Evolutionary conservation across 2,329 filamentous ascomycete species (phyloP).

Genomic region (Colletotrichum sp.): DNA sequence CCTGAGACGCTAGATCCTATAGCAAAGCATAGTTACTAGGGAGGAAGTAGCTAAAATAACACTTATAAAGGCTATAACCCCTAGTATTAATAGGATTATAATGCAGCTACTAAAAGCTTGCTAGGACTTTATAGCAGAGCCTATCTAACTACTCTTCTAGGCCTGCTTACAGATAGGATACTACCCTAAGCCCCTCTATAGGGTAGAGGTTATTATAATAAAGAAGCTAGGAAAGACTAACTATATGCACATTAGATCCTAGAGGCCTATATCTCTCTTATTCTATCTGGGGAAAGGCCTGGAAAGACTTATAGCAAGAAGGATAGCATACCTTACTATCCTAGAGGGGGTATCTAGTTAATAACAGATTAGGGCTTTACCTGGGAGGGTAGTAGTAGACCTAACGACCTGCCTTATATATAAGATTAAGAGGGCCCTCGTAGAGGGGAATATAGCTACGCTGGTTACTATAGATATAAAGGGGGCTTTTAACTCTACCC

Average conservation of each 20-base stretch:
- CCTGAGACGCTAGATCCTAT: too few relatives aligned
- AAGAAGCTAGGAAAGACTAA: slow-evolving; percentile 11
- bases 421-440: slow-evolving; percentile 14
- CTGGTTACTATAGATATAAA: too few relatives aligned
- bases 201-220: slow-evolving; percentile 12
- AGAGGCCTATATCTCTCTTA: slow-evolving; percentile 16
- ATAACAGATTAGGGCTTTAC: background rate
- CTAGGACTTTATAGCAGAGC: background rate
- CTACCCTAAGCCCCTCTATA: background rate
- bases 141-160: background rate
- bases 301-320: slow-evolving; percentile 5
- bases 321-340: background rate
- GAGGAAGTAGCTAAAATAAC: too few relatives aligned
- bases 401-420: background rate
- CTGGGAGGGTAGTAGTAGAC: background rate
- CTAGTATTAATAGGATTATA: too few relatives aligned
- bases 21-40: too few relatives aligned
- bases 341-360: background rate
- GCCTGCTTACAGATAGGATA: background rate
- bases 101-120: too few relatives aligned
- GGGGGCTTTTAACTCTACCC: too few relatives aligned
- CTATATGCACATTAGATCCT: background rate
- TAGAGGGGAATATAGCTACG: too few relatives aligned
- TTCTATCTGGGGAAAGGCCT: slow-evolving; percentile 18
- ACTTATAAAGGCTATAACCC: too few relatives aligned